phyloP scores from a whole-genome alignment of 2,329 filamentous ascomycete genomes.

The Ceratocystis harringtonii region DNA sequence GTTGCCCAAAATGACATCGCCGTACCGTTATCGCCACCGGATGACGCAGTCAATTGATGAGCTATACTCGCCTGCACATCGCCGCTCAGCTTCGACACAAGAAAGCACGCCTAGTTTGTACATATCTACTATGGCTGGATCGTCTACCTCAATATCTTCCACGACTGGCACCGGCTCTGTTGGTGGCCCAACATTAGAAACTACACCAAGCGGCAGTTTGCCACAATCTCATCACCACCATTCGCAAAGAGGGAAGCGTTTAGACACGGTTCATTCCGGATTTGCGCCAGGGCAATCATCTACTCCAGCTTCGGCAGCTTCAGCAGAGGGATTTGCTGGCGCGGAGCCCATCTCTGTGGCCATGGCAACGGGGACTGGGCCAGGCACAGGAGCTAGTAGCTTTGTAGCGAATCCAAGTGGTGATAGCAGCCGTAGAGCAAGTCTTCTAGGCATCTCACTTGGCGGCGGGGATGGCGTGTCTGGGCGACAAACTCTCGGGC shows the following conservation, averaged over 20 bases:
- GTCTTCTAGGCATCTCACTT: background rate
- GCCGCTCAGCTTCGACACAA: slow-evolving; percentile 7
- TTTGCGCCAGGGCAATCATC: background rate
- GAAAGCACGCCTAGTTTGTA: slow-evolving; percentile 20
- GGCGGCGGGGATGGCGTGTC: slow-evolving; percentile 20
- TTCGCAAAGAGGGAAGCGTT: background rate
- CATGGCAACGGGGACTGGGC: background rate
- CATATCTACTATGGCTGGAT: slow-evolving; percentile 3
- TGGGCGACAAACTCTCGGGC: background rate
- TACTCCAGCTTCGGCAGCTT: background rate
- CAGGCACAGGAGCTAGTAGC: background rate
- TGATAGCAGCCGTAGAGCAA: background rate
- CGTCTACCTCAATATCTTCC: slow-evolving; percentile 10
- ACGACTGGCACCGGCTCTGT: slow-evolving; percentile 21
- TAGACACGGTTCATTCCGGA: background rate
- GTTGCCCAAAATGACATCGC: slow-evolving; percentile 12
- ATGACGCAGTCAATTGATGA: slow-evolving; percentile 42
- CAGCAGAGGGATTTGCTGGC: background rate
- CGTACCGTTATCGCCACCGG: slow-evolving; percentile 31
- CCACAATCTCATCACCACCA: background rate
- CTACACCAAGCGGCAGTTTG: background rate
- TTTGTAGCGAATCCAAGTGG: background rate
- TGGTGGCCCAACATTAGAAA: slow-evolving; percentile 17
- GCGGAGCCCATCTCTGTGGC: background rate
- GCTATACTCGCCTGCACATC: slow-evolving; percentile 30